Conservation (phyloP, 345 rosid species). For the Corchorus capsularis region DNA sequence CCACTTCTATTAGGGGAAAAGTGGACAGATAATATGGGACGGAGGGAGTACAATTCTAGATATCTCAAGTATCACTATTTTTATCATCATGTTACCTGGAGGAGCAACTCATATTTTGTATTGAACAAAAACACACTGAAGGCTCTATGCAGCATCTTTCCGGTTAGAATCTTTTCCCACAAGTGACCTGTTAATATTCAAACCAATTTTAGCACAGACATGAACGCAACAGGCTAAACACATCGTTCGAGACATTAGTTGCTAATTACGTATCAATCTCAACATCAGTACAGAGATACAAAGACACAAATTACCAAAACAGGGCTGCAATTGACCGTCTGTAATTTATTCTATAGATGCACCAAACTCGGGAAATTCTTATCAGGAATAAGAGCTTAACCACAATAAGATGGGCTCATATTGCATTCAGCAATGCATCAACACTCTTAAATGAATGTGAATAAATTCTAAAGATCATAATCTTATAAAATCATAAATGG, state of each 20-base stretch:
- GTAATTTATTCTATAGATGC: no score
- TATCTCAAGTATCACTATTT: neutral
- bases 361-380: neutral
- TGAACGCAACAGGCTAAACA: neutral
- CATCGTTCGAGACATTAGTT: neutral
- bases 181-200: conserved; percentile 72
- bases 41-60: neutral
- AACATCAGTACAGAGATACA: neutral
- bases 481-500: neutral
- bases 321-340: neutral
- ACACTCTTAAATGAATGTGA: neutral
- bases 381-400: no score
- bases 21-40: no score
- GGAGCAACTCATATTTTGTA: conserved; percentile 92
- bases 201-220: conserved; percentile 10
- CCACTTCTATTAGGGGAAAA: no score
- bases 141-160: conserved; percentile 86
- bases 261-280: neutral
- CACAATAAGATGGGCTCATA: no score
- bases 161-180: conserved; percentile 89
- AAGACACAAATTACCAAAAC: neutral
- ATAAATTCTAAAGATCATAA: neutral
- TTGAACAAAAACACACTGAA: conserved; percentile 95
- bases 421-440: neutral
- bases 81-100: conserved; percentile 60